Evolutionary conservation across 768 basidiomycete species (phyloP), one percentile per base, ranked within the genome.

Genomic region (Holtermanniella nyarrowii): DNA sequence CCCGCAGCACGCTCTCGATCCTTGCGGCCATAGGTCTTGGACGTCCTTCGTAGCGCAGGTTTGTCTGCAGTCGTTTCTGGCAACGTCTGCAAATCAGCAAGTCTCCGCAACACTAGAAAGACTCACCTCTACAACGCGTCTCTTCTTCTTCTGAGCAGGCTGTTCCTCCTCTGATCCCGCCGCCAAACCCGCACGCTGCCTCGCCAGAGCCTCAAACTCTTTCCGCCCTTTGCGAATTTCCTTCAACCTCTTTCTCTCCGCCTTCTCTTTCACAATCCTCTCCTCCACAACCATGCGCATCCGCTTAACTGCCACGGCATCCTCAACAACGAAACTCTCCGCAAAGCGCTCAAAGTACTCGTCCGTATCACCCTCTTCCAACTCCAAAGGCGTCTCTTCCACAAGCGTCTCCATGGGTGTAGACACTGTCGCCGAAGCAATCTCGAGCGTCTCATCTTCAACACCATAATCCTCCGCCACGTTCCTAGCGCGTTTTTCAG

Each of bases 211-310:
- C 37, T 59, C 58, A 46, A 65, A 60, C 26, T 56, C 49, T 46
- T 45, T 49, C 27, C 44, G 44, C 31, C 31, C 41, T 40, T 40
- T 55, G 10, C 31, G 31, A 37, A 37, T 37, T 16, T 37, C 31
- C 10, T 16, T 7, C 31, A 37, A 37, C 10, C 31, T 7, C 23
- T 52, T 56, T 3, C 45, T 58, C 21, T 58, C 55, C 23, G 52
- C 46, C 22, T 20, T n/a, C 41, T 51, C 47, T 39, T 42, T 50
- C 43, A 47, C 42, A 14, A 57, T 59, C 25, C 57, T 55, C 49
- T 63, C 63, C 23, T 53, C 58, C 20, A 57, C 66, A n/a, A 65
- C 60, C 49, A 55, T 55, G 46, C 63, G 61, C 31, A 62, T 40
- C 13, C 21, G 22, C 31, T 50, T 46, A n/a, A 45, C 46, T 20